These are phyloP conservation scores for Vicia sativa DNA, from an alignment of 306 rosid species.

Conservation along the genomic window DNA sequence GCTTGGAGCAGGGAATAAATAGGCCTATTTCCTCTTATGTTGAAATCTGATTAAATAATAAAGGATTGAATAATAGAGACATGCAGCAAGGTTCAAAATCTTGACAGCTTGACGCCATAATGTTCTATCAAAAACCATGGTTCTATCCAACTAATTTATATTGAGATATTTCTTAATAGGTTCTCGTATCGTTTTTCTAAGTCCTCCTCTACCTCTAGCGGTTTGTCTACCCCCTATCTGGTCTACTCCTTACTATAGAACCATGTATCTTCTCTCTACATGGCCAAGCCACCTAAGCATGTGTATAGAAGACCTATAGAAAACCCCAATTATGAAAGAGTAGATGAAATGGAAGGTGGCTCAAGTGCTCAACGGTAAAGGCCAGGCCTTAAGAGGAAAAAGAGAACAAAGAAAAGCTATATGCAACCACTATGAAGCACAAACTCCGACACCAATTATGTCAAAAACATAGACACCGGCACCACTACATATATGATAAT, in stretches of 20 bases:
- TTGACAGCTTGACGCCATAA: background rate
- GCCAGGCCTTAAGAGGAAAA: background rate
- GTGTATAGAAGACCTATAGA: background rate
- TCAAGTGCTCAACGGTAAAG: background rate
- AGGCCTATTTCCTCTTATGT: background rate
- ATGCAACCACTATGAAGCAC: background rate
- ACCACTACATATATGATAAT: no score
- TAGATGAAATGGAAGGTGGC: slow-evolving; percentile 18
- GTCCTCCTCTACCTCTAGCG: no score
- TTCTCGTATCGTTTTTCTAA: no score
- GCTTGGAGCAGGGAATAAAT: slow-evolving; percentile 18
- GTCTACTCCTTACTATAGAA: no score
- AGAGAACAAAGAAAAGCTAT: background rate
- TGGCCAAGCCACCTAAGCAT: background rate
- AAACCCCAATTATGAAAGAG: slow-evolving; percentile 16
- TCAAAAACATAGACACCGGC: no score
- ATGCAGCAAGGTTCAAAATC: slow-evolving; percentile 16
- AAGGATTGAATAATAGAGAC: background rate
- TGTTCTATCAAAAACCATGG: no score
- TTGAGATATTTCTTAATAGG: no score
- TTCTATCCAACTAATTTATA: no score
- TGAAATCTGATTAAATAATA: slow-evolving; percentile 1
- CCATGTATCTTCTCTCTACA: no score
- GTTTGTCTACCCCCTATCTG: no score
- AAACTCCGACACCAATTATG: no score